Conservation (phyloP, 2,329 filamentous ascomycete species). For the Pestalotiopsis sp. region DNA sequence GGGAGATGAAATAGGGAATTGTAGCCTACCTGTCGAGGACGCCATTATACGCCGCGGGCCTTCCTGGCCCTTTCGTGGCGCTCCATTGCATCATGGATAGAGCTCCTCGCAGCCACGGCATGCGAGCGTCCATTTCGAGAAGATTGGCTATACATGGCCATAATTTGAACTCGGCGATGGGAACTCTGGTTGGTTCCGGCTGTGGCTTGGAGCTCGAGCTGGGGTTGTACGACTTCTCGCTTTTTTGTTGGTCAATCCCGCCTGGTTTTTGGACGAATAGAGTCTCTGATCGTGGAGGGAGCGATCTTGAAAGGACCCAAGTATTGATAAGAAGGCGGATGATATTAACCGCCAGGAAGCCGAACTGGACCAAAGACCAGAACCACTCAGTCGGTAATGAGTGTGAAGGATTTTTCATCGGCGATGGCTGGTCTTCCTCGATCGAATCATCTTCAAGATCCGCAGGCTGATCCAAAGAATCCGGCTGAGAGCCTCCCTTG, state of each 20-base stretch:
- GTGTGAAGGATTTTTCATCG: constrained; percentile 17
- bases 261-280: constrained; percentile 25
- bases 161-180: constrained; percentile 75
- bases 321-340: constrained; percentile 68
- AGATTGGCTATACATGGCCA: constrained; percentile 76
- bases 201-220: constrained; percentile 20
- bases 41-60: constrained; percentile 73
- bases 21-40: constrained; percentile 84
- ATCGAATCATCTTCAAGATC: neutral
- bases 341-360: constrained; percentile 59
- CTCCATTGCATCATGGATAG: constrained; percentile 77
- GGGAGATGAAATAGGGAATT: constrained; percentile 33
- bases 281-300: constrained; percentile 54
- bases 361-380: constrained; percentile 58
- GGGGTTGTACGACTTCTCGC: constrained; percentile 25
- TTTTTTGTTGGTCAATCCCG: constrained; percentile 25
- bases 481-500: constrained; percentile 19
- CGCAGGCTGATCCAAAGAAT: neutral
- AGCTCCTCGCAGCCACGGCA: constrained; percentile 86
- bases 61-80: constrained; percentile 73
- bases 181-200: constrained; percentile 46
- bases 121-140: constrained; percentile 74
- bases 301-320: constrained; percentile 68
- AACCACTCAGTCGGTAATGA: constrained; percentile 54
- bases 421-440: constrained; percentile 1